phyloP scores from a whole-genome alignment of 139 green algal species.

The Tetraselmis striata region DNA sequence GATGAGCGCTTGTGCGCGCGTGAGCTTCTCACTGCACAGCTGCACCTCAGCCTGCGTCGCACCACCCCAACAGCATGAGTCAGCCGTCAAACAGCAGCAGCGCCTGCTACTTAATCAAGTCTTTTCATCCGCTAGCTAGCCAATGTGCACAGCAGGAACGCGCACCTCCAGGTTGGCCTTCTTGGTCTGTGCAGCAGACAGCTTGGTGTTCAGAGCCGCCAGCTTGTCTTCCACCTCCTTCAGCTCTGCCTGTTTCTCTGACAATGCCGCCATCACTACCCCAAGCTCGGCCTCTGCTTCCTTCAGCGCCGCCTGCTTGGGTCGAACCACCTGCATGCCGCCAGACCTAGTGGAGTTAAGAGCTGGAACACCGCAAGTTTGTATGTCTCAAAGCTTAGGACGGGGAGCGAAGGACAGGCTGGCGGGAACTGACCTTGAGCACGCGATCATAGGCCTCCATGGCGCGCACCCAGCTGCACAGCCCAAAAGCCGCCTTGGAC shows the following conservation, averaged over 20 bases:
- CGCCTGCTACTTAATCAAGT: too few relatives aligned
- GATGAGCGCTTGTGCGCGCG: constrained; percentile 60
- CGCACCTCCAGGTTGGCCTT: constrained; percentile 29
- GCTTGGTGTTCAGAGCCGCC: constrained; percentile 2
- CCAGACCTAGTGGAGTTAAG: too few relatives aligned
- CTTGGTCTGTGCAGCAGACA: constrained; percentile 15
- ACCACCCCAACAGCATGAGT: too few relatives aligned
- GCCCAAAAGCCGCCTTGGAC: constrained; percentile 54
- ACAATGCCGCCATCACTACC: constrained; percentile 7
- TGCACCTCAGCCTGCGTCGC: constrained; percentile 35
- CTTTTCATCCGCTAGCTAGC: too few relatives aligned
- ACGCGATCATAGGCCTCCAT: constrained; percentile 55
- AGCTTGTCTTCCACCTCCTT: constrained; percentile 18
- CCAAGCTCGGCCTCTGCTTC: constrained; percentile 2
- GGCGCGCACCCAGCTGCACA: constrained; percentile 57
- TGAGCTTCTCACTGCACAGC: constrained; percentile 61
- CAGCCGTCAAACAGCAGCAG: too few relatives aligned
- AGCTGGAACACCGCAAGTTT: too few relatives aligned
- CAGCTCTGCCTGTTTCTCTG: constrained; percentile 16
- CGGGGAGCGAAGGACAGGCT: too few relatives aligned
- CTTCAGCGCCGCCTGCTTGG: constrained; percentile 21
- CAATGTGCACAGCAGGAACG: too few relatives aligned
- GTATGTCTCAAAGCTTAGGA: too few relatives aligned
- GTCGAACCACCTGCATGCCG: constrained; percentile 11
- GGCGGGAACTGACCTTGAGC: constrained; percentile 42